Evolutionary conservation across 768 basidiomycete genomes (phyloP), one percentile per base, ranked within the genome.

Genomic region (Psilocybe azurescens): DNA sequence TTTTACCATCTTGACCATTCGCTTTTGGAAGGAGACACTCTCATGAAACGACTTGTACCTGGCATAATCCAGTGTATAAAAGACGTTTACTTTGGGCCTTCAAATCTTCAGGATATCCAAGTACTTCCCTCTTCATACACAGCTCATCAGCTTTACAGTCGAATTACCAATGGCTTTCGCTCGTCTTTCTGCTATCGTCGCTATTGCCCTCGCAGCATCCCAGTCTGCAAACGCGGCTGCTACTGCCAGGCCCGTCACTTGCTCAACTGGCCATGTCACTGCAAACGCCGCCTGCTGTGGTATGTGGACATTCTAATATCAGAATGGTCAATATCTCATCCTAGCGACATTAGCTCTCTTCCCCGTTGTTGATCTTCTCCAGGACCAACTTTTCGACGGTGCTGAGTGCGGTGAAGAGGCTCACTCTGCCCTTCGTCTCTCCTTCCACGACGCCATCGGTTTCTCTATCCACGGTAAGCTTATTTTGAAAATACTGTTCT

Each of bases 361-460:
- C 67, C 67, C 67, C 18, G 53, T 66, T 33, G 67, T 71, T 24
- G 61, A 62, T 16, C 38, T 53, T 10, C 41, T 62, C 1, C 61
- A 62, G 14, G 13, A 57, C 9, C 41, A 62, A 32, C 46, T 62
- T 13, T 62, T 62, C 48, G 61, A 62, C 41, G 56, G 56, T n/a
- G 61, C 56, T 32, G 61, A 62, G 60, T 78, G 77, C 60, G 74
- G 75, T 48, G 74, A 76, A 59, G 69, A 73, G 53, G 60, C 65
- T 36, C 69, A 69, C 57, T 63, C 65, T 51, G 70, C 69, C 61
- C 66, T 69, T 39, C 68, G 60, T 38, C 29, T 62, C 2, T 52
- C 65, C n/a, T 67, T 67, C 69, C 71, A 74, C 49, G 73, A 72
- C 49, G 70, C 60, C 33, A 62, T 68, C 61, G 62, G 62, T 18